Conservation (phyloP, 352 stramenopile genomes). For the Phytophthora pisi region DNA sequence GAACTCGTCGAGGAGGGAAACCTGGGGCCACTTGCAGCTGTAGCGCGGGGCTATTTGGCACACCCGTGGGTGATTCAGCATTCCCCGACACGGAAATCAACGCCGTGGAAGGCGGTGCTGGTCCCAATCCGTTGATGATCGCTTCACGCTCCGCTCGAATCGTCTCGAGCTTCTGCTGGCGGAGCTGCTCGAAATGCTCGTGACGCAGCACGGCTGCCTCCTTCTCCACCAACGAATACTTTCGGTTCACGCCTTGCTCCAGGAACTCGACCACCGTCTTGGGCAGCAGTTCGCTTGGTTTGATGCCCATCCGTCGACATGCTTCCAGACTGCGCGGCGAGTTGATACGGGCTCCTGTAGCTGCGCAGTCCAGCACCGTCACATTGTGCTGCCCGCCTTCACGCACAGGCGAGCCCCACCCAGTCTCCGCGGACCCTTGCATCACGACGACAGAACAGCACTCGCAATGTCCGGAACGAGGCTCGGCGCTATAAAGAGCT, state of each 20-base stretch:
- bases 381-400: slow-evolving; percentile 49
- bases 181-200: slow-evolving; percentile 72
- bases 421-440: slow-evolving; percentile 13
- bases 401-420: slow-evolving; percentile 13
- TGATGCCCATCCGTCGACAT: slow-evolving; percentile 71
- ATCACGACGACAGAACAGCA: slow-evolving; percentile 10
- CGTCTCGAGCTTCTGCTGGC: slow-evolving; percentile 64
- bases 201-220: slow-evolving; percentile 71
- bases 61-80: slow-evolving; percentile 15
- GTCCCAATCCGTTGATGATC: slow-evolving; percentile 44
- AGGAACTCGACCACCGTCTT: slow-evolving; percentile 65
- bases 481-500: slow-evolving; percentile 24
- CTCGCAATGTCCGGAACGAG: not conserved
- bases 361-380: slow-evolving; percentile 52
- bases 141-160: slow-evolving; percentile 63
- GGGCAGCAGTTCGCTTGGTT: slow-evolving; percentile 65
- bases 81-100: slow-evolving; percentile 20
- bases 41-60: slow-evolving; percentile 12
- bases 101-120: slow-evolving; percentile 35
- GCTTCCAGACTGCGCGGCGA: slow-evolving; percentile 75
- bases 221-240: slow-evolving; percentile 75
- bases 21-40: slow-evolving; percentile 28
- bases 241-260: slow-evolving; percentile 45
- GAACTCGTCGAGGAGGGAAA: slow-evolving; percentile 29
- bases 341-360: slow-evolving; percentile 58